Evolutionary conservation across 495 filamentous ascomycete species (phyloP).

Genomic region (Alectoria sarmentosa): DNA sequence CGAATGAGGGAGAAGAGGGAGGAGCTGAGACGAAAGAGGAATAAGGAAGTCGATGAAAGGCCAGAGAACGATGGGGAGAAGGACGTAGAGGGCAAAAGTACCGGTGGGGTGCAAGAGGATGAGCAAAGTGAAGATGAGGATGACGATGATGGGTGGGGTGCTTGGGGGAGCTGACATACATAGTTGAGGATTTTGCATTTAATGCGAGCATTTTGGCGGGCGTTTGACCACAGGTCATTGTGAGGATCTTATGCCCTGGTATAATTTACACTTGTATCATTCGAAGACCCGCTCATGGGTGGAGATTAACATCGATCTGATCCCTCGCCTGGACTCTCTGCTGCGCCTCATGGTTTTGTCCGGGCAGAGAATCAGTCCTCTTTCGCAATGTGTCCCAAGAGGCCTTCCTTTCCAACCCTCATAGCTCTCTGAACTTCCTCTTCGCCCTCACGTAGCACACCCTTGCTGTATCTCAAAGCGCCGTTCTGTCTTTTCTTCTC

Average conservation of each 20-base stretch:
- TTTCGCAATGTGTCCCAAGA: slow-evolving; percentile 54
- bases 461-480: slow-evolving; percentile 58
- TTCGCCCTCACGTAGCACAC: slow-evolving; percentile 66
- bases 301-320: background rate
- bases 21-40: slow-evolving; percentile 53
- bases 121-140: slow-evolving; percentile 51
- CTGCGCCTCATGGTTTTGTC: background rate
- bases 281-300: background rate
- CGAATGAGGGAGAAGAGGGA: slow-evolving; percentile 67
- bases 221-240: background rate
- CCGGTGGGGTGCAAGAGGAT: slow-evolving; percentile 36
- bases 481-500: slow-evolving; percentile 63
- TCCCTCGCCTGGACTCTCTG: background rate
- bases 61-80: slow-evolving; percentile 32
- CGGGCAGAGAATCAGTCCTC: slow-evolving; percentile 1
- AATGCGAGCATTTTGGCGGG: slow-evolving; percentile 23
- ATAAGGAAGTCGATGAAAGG: slow-evolving; percentile 42
- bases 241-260: background rate
- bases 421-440: slow-evolving; percentile 73
- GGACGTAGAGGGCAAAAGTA: slow-evolving; percentile 36
- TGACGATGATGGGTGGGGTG: slow-evolving; percentile 58
- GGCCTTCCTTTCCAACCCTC: slow-evolving; percentile 63
- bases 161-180: slow-evolving; percentile 44
- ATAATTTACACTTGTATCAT: background rate
- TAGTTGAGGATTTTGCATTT: background rate